These are phyloP conservation scores for Mycosphaerelloides madeirae DNA, from an alignment of 2,329 filamentous ascomycete genomes.

Conservation along the genomic window DNA sequence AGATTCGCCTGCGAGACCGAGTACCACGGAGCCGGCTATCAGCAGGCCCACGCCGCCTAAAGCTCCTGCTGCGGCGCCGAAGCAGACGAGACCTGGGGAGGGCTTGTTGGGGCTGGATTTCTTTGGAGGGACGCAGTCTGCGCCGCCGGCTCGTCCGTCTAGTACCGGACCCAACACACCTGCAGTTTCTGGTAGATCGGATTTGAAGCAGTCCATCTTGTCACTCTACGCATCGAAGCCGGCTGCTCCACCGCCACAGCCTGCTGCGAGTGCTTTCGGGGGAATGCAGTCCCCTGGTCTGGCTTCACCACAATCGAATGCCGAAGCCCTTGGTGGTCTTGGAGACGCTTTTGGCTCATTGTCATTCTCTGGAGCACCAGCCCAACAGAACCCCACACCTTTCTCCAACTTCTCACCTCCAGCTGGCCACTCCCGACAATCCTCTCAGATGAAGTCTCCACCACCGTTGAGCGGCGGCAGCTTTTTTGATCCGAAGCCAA, in stretches of 20 bases:
- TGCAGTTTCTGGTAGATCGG: constrained; percentile 70
- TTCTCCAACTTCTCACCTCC: constrained; percentile 61
- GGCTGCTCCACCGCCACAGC: constrained; percentile 52
- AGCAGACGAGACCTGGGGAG: constrained; percentile 67
- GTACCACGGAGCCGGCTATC: constrained; percentile 68
- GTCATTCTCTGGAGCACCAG: constrained; percentile 51
- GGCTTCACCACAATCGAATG: constrained; percentile 21
- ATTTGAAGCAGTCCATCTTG: constrained; percentile 94
- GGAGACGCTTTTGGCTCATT: constrained; percentile 76
- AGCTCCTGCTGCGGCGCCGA: constrained; percentile 38
- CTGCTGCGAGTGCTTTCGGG: constrained; percentile 56
- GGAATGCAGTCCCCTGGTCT: constrained; percentile 57
- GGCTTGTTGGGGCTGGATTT: constrained; percentile 91
- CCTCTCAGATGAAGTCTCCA: constrained; percentile 31
- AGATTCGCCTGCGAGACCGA: constrained; percentile 61
- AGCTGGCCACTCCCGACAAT: constrained; percentile 44
- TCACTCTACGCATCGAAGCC: constrained; percentile 88
- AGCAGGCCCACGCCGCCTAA: constrained; percentile 43
- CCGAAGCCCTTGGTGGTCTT: constrained; percentile 52
- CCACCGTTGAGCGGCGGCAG: constrained; percentile 63
- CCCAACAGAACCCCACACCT: constrained; percentile 54
- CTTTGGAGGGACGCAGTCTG: constrained; percentile 65
- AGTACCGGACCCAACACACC: constrained; percentile 62
- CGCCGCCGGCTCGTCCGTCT: constrained; percentile 69
- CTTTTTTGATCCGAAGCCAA: constrained; percentile 70